Conservation (phyloP, 768 basidiomycete species). For the Tephrocybe sp. region DNA sequence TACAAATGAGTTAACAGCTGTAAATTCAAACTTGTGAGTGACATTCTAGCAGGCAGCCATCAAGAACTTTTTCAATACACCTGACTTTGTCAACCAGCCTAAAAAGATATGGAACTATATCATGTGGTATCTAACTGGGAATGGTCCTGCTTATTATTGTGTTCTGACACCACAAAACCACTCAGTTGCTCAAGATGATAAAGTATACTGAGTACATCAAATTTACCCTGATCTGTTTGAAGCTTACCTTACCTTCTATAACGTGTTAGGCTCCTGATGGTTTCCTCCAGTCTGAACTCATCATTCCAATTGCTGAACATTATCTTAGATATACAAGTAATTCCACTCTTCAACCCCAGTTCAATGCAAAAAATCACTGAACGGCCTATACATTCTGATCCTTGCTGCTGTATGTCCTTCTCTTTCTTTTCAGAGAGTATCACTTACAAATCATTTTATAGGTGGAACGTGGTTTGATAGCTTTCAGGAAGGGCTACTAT, state of each 20-base stretch:
- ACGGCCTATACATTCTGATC: conserved; percentile 9
- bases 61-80: conserved; percentile 5
- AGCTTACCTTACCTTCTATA: neutral
- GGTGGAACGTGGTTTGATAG: neutral
- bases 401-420: conserved; percentile 3
- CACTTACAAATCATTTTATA: neutral
- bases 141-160: conserved; percentile 15
- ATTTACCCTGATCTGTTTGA: neutral
- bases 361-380: conserved; percentile 7
- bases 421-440: neutral
- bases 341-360: conserved; percentile 1
- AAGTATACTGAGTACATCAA: conserved; percentile 2
- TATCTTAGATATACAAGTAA: conserved; percentile 8
- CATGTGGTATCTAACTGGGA: conserved; percentile 9
- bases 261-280: conserved; percentile 8
- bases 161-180: conserved; percentile 11
- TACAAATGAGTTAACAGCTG: conserved; percentile 9
- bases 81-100: neutral
- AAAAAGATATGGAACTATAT: conserved; percentile 6
- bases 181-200: neutral
- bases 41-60: conserved; percentile 1
- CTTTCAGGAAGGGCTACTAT: neutral
- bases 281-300: conserved; percentile 9
- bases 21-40: conserved; percentile 11
- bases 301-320: conserved; percentile 5